Percentiles rank a stretch among this genome's conserved stretches.
Evolutionary conservation across 176 grass and related monocot genomes (phyloP).

Genomic region (Chrysopogon serrulatus): DNA sequence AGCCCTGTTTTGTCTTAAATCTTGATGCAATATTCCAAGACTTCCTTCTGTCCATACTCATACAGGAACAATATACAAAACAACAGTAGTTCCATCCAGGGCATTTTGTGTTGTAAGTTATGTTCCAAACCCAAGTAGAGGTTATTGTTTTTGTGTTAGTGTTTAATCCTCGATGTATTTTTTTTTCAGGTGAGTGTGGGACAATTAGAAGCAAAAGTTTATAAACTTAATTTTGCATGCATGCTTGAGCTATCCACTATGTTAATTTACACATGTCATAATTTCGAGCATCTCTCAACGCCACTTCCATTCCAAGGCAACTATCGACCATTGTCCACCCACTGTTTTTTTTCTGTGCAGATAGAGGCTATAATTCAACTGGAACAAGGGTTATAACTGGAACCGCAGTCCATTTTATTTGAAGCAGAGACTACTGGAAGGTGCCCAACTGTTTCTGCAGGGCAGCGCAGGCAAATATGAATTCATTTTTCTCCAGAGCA

Average conservation of each 20-base stretch:
- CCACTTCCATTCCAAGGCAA: not conserved
- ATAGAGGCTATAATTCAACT: constrained; percentile 94
- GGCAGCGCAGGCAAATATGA: not conserved
- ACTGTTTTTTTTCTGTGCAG: constrained; percentile 32
- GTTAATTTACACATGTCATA: not conserved
- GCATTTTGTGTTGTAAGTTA: constrained; percentile 91
- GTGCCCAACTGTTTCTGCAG: constrained; percentile 20
- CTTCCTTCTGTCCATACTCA: constrained; percentile 18
- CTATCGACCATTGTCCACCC: not conserved
- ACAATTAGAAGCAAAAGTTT: constrained; percentile 97
- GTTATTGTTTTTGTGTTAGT: constrained; percentile 9
- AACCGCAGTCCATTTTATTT: constrained; percentile 85
- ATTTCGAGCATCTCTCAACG: not conserved
- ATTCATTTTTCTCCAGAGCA: not conserved
- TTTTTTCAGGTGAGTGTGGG: constrained; percentile 78
- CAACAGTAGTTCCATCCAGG: constrained; percentile 82
- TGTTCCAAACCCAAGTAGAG: constrained; percentile 4
- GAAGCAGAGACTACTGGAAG: constrained; percentile 98
- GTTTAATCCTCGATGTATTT: not conserved
- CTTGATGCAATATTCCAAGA: not conserved
- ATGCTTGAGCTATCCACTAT: constrained; percentile 13
- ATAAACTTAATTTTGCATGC: constrained; percentile 9
- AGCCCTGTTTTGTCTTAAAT: not conserved
- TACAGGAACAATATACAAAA: constrained; percentile 90
- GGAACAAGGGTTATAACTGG: too few species aligned